A percentile compares a stretch with the other conserved stretches of the same genome.
Conservation (phyloP, 805 yeast species). For the Wickerhamiella azymoides region DNA sequence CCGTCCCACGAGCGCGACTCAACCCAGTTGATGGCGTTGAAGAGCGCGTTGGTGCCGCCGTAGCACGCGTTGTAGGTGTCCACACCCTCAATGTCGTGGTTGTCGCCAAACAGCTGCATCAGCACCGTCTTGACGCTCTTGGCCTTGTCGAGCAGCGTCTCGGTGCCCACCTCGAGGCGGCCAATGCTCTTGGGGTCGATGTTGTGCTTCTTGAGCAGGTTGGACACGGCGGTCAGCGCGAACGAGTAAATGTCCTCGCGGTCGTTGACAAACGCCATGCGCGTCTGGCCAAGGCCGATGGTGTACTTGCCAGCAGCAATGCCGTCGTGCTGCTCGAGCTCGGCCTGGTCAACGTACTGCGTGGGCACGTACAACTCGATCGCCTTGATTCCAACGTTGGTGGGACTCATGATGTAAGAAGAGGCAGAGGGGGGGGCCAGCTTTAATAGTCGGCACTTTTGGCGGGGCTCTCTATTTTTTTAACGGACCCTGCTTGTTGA, state of each 20-base stretch:
- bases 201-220: constrained; percentile 64
- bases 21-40: constrained; percentile 90
- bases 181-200: constrained; percentile 75
- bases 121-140: constrained; percentile 91
- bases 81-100: constrained; percentile 86
- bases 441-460: background rate
- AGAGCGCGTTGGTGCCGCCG: constrained; percentile 93
- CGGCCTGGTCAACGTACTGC: constrained; percentile 70
- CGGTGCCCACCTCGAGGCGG: constrained; percentile 96
- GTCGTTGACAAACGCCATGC: constrained; percentile 94
- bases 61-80: constrained; percentile 96
- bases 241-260: constrained; percentile 94
- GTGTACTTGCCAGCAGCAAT: constrained; percentile 93
- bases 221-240: constrained; percentile 74
- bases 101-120: constrained; percentile 84
- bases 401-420: constrained; percentile 30
- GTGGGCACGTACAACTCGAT: constrained; percentile 84
- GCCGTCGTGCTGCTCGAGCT: constrained; percentile 69
- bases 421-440: background rate
- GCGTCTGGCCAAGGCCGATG: constrained; percentile 96
- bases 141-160: constrained; percentile 90
- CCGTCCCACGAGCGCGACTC: constrained; percentile 98
- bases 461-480: background rate
- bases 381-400: constrained; percentile 93
- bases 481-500: background rate